phyloP scores from a whole-genome alignment of 345 rosid genomes.

The Citrus trifoliata region DNA sequence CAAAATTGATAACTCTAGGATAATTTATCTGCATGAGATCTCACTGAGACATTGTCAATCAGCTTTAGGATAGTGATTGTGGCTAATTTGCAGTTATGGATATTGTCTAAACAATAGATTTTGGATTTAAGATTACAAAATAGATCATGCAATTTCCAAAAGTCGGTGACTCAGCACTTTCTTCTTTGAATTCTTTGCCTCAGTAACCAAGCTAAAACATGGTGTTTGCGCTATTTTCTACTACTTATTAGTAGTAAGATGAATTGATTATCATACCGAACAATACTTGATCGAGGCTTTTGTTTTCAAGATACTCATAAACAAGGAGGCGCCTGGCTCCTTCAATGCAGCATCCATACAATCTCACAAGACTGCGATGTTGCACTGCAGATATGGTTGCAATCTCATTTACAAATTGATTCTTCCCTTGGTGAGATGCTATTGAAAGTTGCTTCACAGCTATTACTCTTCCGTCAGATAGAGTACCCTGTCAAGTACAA shows the following conservation, averaged over 20 bases:
- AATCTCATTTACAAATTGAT: conserved; percentile 32
- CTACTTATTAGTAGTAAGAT: background rate
- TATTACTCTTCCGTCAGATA: conserved; percentile 32
- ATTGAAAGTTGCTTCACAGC: conserved; percentile 42
- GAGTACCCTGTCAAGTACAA: conserved; percentile 22
- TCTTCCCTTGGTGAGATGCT: conserved; percentile 42
- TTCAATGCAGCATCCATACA: conserved; percentile 14
- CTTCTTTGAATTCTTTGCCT: background rate
- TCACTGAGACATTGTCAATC: background rate
- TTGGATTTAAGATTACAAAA: background rate
- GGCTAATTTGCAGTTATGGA: too few species aligned
- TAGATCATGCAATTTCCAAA: background rate
- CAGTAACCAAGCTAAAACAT: background rate
- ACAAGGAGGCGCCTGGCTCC: conserved; percentile 8
- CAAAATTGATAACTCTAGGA: background rate
- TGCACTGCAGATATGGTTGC: conserved; percentile 14
- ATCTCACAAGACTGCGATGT: conserved; percentile 13
- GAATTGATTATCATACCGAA: conserved; percentile 5
- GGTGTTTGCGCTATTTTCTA: background rate
- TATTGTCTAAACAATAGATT: background rate
- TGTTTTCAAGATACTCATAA: conserved; percentile 14
- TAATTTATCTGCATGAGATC: background rate
- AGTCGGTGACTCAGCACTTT: background rate
- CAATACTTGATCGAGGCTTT: conserved; percentile 11
- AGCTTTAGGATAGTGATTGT: background rate